These are phyloP conservation scores for Podila minutissima DNA, from an alignment of 192 early-diverging fungal species.

Conservation along the genomic window DNA sequence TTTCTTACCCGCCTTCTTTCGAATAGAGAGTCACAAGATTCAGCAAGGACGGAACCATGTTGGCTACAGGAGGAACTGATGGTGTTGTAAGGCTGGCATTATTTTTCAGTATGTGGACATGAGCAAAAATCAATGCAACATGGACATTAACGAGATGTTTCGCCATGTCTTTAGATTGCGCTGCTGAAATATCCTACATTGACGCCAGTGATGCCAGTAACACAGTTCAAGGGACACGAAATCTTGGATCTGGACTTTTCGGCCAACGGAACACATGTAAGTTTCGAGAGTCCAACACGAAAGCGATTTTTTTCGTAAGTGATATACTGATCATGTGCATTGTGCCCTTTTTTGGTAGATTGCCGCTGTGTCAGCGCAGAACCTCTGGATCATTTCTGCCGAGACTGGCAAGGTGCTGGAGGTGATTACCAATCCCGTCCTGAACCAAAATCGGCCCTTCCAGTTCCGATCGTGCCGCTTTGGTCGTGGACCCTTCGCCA, in stretches of 20 bases:
- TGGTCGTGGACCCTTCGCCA: slow-evolving; percentile 64
- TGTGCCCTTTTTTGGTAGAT: slow-evolving; percentile 41
- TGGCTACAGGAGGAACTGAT: slow-evolving; percentile 77
- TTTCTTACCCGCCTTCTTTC: not conserved
- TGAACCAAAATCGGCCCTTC: slow-evolving; percentile 54
- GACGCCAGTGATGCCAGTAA: slow-evolving; percentile 52
- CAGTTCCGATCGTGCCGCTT: slow-evolving; percentile 65
- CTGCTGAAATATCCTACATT: slow-evolving; percentile 74
- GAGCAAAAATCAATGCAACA: no score
- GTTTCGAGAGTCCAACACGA: not conserved
- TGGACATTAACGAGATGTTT: not conserved
- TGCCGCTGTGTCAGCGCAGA: slow-evolving; percentile 58
- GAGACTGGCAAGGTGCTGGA: slow-evolving; percentile 58
- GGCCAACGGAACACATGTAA: slow-evolving; percentile 50
- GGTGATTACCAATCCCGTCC: slow-evolving; percentile 48
- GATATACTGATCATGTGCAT: not conserved
- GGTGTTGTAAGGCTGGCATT: slow-evolving; percentile 60
- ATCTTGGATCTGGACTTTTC: slow-evolving; percentile 77
- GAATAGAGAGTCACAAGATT: slow-evolving; percentile 68
- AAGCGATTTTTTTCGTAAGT: not conserved
- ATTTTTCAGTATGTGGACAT: not conserved
- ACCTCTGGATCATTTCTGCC: slow-evolving; percentile 54
- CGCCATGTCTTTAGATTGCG: slow-evolving; percentile 20
- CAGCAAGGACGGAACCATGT: slow-evolving; percentile 69
- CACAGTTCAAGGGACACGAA: slow-evolving; percentile 66